Base-by-base conservation (phyloP, 345 rosid species). In the Anastatica hierochuntica region DNA sequence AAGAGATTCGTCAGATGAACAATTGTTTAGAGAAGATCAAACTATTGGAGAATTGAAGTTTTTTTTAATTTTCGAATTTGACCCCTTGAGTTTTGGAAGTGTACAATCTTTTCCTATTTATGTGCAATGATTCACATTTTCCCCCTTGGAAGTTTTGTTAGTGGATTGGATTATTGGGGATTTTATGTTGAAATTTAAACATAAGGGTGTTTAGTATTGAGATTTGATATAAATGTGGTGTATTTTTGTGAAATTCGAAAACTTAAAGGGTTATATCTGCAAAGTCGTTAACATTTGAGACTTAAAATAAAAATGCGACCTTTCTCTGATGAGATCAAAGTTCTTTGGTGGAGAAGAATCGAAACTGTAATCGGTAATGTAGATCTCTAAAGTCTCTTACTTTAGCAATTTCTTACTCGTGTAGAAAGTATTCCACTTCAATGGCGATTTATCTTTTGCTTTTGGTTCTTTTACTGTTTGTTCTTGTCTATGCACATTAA, bases 1-100 rank as follows among this genome's bases (percentile, higher is more conserved):
- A 77, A 14, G 80, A 63, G 47, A 30, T 35, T 48, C 80, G 73
- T 58, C 75, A 72, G 53, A 80, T 79, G 86, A 81, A 74, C 9
- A 74, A 53, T 60, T 77, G 74, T 73, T 68, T 75, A 30, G 89
- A 80, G 38, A 80, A 79, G 78, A 76, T 90, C 15, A 90, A 82
- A 70, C 17, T 60, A 24, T 66, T 84, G 77, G 78, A 77, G 40
- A 71, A 69, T 19, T 79, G 20, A 63, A 49, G 0, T 0, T 8
- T 17, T 59, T 15, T 10, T 58, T 48, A n/a, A 7, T 14, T 29
- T 45, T 26, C 47, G 35, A 38, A 29, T 54, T 53, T 30, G 12
- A 46, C 27, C 14, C 17, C 4, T 29, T 7, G n/a, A 43, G 39
- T 62, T 62, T 62, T 43, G 19, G n/a, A 52, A 42, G 4, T 35